Evolutionary conservation across 768 basidiomycete species (phyloP), one percentile per base, ranked within the genome.

Genomic region (Tulasnella sp.): DNA sequence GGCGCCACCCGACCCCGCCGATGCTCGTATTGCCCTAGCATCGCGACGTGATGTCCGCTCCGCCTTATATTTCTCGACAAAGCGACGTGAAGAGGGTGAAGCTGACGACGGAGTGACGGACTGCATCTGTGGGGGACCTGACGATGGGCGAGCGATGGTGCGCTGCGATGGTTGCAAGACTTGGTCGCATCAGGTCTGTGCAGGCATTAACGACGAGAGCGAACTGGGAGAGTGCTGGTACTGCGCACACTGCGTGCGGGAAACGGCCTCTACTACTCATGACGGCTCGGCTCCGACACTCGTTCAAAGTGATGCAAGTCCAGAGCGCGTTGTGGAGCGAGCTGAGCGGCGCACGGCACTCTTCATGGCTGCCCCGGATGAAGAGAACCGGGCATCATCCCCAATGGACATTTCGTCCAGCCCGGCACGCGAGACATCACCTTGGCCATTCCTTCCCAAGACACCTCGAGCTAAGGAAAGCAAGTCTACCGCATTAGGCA

Each of bases 121-220:
- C 24, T 96, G 94, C 84, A 87, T 93, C 40, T 95, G 94, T 84
- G 86, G 87, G 64, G 92, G 91, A 24, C 87, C 86, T 76, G 92
- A 93, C 83, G 92, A 94, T 80, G 94, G 92, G 4, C 87, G 92
- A n/a, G 89, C 91, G 80, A 88, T 94, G 72, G 95, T 96, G 44
- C 94, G 95, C 83, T 96, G 94, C 82, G 94, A 96, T 83, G 88
- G 89, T 5, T 96, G 94, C 85, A 88, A 90, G 84, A 91, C 88
- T 22, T 96, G 94, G 94, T 95, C 93, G 84, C 94, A 96, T 85
- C 88, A 94, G 44, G 86, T 90, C 69, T 96, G 94, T 85, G 91
- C 96, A 50, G 94, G 93, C 76, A 93, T 96, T 83, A 86, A 86
- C 76, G 89, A 88, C 82, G 88, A 90, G 46, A 85, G 88, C 16